Conservation (phyloP, 345 rosid genomes). For the Psidium friedrichsthalianum region DNA sequence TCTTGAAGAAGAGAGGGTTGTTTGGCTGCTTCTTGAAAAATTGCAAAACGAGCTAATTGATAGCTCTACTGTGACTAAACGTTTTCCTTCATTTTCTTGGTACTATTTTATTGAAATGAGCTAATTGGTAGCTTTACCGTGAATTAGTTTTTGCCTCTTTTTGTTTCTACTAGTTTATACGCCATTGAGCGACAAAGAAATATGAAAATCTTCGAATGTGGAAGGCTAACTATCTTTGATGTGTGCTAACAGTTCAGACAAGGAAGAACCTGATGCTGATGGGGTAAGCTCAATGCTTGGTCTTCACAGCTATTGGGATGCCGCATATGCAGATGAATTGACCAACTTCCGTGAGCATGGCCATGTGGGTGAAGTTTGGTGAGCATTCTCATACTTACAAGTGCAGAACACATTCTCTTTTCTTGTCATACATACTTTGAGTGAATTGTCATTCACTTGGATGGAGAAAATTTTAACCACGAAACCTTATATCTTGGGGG, state of each 20-base stretch:
- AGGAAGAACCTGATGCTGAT: constrained; percentile 84
- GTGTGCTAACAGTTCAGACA: constrained; percentile 59
- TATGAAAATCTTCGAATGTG: not conserved
- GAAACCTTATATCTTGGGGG: not conserved
- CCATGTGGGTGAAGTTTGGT: constrained; percentile 95
- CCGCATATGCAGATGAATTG: constrained; percentile 87
- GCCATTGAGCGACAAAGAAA: not conserved
- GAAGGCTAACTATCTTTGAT: not conserved
- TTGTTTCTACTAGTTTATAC: too few relatives aligned
- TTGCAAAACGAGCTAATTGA: not conserved
- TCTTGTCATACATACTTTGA: not conserved
- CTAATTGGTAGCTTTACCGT: not conserved
- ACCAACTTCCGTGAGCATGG: constrained; percentile 87
- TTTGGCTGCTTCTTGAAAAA: not conserved
- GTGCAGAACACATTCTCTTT: not conserved
- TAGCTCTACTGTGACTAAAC: not conserved
- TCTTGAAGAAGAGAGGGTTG: not conserved
- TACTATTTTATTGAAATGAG: not conserved
- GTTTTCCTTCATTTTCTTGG: not conserved
- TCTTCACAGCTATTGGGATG: constrained; percentile 90
- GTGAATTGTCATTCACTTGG: not conserved
- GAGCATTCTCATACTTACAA: not conserved
- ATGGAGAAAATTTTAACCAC: not conserved
- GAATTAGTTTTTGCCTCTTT: not conserved
- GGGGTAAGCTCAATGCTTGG: constrained; percentile 78